Evolutionary conservation across 2,329 filamentous ascomycete genomes (phyloP), one percentile per base, ranked within the genome.

Genomic region (Colletotrichum scovillei): DNA sequence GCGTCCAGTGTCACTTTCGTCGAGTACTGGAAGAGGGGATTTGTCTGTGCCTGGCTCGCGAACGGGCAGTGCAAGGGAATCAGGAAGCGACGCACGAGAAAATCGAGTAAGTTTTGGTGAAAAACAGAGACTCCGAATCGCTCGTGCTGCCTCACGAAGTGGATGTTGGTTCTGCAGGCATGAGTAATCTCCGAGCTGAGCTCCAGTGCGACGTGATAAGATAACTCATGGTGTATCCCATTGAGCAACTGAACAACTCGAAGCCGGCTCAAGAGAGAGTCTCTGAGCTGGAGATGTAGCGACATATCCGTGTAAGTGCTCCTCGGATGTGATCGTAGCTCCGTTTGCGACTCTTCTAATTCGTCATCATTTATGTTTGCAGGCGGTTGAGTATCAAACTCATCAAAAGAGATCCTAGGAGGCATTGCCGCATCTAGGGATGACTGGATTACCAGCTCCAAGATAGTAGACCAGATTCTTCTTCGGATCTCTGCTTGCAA

Each of bases 41-140:
- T 84, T 1, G 76, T 75, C 5, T 78, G 81, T 11, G 87, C 84
- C 72, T 83, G 79, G 49, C 78, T 78, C 49, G 84, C 84, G 76
- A 86, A 90, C 0, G 85, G 81, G 8, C 84, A 85, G 74, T 92
- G 89, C 0, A 92, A 80, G 0, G 85, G 83, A 16, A 91, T 84
- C 2, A 91, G 76, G 76, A 90, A 91, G 16, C 90, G 87, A 5
- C 87, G 86, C 4, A 88, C 81, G 0, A 88, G 80, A 53, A 87
- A 86, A 62, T 90, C 85, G 30, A 89, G 79, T 5, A 90, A 77
- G 70, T 89, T 89, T 2, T 83, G 79, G 53, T 87, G 84, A 70
- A 87, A 88, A 0, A 77, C 30, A 0, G 79, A 80, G n/a, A 78
- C 72, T 22, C 28, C 3, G 16, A 28, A n/a, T 9, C 28, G 3